These are phyloP conservation scores for Penicillium lividum DNA, from an alignment of 495 filamentous ascomycete genomes.

Conservation along the genomic window DNA sequence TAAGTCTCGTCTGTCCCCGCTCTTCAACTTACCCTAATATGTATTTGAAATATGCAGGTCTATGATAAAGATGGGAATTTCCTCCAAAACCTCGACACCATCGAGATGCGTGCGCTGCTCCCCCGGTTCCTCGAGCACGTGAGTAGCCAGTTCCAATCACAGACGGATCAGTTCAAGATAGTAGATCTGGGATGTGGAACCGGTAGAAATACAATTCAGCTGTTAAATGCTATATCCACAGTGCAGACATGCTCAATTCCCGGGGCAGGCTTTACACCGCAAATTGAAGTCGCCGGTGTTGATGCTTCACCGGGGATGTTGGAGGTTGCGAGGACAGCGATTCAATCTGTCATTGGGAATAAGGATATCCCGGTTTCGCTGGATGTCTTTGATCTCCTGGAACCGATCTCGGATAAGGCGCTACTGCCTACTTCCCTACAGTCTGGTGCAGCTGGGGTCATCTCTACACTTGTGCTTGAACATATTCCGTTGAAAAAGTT, in stretches of 20 bases:
- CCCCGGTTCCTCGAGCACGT: slow-evolving; percentile 51
- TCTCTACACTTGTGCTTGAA: slow-evolving; percentile 70
- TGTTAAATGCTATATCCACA: slow-evolving; percentile 37
- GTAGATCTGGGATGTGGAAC: slow-evolving; percentile 65
- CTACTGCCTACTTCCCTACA: slow-evolving; percentile 18
- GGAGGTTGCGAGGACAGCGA: slow-evolving; percentile 47
- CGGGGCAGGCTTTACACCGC: not conserved
- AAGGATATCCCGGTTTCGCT: slow-evolving; percentile 12
- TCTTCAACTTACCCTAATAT: too few species aligned
- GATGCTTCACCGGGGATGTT: slow-evolving; percentile 59
- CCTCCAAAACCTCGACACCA: slow-evolving; percentile 66
- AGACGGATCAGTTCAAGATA: slow-evolving; percentile 41
- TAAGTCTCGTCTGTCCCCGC: slow-evolving; percentile 7
- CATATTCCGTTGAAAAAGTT: slow-evolving; percentile 61
- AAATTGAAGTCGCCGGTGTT: slow-evolving; percentile 42
- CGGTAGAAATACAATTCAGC: slow-evolving; percentile 64
- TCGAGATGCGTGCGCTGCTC: slow-evolving; percentile 56
- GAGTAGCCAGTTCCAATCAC: slow-evolving; percentile 14
- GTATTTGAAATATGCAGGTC: slow-evolving; percentile 32
- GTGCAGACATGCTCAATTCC: not conserved
- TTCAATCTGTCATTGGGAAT: slow-evolving; percentile 6
- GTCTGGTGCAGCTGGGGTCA: slow-evolving; percentile 44
- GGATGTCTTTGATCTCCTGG: slow-evolving; percentile 38
- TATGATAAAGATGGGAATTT: slow-evolving; percentile 78
- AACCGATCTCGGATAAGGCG: slow-evolving; percentile 12